Conservation (phyloP, 345 rosid species). For the Salix koriyanagi region DNA sequence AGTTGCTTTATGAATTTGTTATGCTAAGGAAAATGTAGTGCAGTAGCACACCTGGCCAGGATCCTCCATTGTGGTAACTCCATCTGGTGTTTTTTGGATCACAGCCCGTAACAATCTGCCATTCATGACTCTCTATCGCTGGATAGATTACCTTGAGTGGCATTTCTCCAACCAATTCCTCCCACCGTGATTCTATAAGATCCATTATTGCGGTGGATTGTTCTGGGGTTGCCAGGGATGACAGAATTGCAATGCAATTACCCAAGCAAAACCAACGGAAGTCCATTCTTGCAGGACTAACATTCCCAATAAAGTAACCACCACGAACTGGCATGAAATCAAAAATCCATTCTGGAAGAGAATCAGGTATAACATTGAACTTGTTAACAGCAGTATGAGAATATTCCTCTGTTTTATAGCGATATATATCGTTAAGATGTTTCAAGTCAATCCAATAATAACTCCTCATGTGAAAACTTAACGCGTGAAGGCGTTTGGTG, state of each 20-base stretch:
- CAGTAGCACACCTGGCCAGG: conserved; percentile 79
- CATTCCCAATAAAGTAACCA: conserved; percentile 89
- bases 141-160: conserved; percentile 89
- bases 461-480: conserved; percentile 85
- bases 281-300: conserved; percentile 94
- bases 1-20: background rate
- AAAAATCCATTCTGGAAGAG: conserved; percentile 93
- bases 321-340: conserved; percentile 85
- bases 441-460: conserved; percentile 92
- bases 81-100: conserved; percentile 95
- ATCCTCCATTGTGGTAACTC: conserved; percentile 99
- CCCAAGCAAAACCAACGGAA: conserved; percentile 97
- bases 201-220: conserved; percentile 93
- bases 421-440: conserved; percentile 88
- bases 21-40: background rate
- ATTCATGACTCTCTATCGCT: conserved; percentile 89
- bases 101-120: conserved; percentile 83
- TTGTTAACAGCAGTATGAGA: conserved; percentile 95
- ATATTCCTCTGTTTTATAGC: conserved; percentile 94
- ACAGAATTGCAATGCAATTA: conserved; percentile 80
- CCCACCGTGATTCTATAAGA: conserved; percentile 94
- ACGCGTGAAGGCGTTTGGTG: conserved; percentile 82
- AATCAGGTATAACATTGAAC: conserved; percentile 92
- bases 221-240: conserved; percentile 90
- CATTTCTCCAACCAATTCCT: conserved; percentile 95